Evolutionary conservation across 2,329 filamentous ascomycete species (phyloP), one percentile per base, ranked within the genome.

Genomic region (Calonectria hongkongensis): DNA sequence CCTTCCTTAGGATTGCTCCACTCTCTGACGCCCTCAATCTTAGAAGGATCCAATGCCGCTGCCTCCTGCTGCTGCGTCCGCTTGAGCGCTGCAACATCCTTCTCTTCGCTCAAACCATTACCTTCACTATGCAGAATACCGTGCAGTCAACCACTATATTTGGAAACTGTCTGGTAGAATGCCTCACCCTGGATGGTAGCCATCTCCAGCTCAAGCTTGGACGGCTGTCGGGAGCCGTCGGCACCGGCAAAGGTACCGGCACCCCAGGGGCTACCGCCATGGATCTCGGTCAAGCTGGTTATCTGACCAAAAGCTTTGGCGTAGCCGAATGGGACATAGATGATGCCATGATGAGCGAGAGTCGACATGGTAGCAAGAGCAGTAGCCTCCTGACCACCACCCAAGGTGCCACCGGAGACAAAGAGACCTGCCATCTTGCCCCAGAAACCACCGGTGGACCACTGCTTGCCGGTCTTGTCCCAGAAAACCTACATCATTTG

Each of bases 251-350:
- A 97, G 76, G 96, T 98, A 82, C 97, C 97, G 41, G 96, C 96
- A 81, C 96, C 97, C 97, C 97, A 99, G 50, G 97, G 89, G 73
- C 90, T 92, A 74, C 97, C 97, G 81, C 97, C 97, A 83, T 94
- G 94, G 76, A 97, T 89, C 88, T 98, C 95, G 33, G 82, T 83
- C 43, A 98, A 84, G 86, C 96, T 93, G 76, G 92, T 83, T 76
- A 98, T 86, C 75, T 92, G 86, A 73, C 83, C 83, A 83, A 98
- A 98, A 63, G 92, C 87, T 80, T 93, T 94, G 86, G 94, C 93
- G 89, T 98, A 98, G 69, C 97, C 97, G 67, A 98, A 90, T 62
- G 97, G 97, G n/a, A 98, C 95, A 85, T 94, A 98, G 89, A 97
- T 93, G 87, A 98, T 94, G 81, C 97, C 97, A 88, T 98, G 97